A percentile compares a stretch with the other conserved stretches of the same genome.
Evolutionary conservation across 345 rosid species (phyloP).

Genomic region (Aquilaria yunnanensis): DNA sequence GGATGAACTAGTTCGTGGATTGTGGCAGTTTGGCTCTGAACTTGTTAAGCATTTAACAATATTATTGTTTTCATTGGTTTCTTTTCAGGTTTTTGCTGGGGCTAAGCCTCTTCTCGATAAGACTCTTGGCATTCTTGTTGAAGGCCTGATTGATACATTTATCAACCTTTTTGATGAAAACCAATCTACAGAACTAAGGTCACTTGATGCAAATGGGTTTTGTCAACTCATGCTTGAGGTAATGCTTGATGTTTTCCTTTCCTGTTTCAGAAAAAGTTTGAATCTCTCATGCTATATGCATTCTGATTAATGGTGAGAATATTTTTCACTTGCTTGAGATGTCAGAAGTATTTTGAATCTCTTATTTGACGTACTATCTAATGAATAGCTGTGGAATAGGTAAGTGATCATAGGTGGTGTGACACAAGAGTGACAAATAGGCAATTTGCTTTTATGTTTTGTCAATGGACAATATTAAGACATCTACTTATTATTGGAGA

Average conservation of each 20-base stretch:
- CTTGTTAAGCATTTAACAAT: neutral
- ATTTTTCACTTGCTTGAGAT: neutral
- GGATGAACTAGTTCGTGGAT: neutral
- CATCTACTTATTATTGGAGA: too few relatives aligned
- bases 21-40: neutral
- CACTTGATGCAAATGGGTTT: constrained; percentile 88
- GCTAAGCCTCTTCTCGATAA: constrained; percentile 91
- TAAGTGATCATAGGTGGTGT: too few relatives aligned
- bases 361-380: neutral
- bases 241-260: constrained; percentile 14
- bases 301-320: too few relatives aligned
- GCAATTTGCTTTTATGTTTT: too few relatives aligned
- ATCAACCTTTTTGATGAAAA: constrained; percentile 77
- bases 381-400: too few relatives aligned
- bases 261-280: neutral
- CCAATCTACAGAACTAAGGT: constrained; percentile 49
- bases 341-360: neutral
- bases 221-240: constrained; percentile 99
- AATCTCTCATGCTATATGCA: neutral
- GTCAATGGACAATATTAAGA: too few relatives aligned
- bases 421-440: too few relatives aligned
- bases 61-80: neutral
- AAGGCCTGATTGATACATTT: constrained; percentile 92
- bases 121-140: constrained; percentile 88
- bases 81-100: constrained; percentile 79